Conservation (phyloP, 1,139 yeast genomes). For the Groenewaldozyma auringiensis region DNA sequence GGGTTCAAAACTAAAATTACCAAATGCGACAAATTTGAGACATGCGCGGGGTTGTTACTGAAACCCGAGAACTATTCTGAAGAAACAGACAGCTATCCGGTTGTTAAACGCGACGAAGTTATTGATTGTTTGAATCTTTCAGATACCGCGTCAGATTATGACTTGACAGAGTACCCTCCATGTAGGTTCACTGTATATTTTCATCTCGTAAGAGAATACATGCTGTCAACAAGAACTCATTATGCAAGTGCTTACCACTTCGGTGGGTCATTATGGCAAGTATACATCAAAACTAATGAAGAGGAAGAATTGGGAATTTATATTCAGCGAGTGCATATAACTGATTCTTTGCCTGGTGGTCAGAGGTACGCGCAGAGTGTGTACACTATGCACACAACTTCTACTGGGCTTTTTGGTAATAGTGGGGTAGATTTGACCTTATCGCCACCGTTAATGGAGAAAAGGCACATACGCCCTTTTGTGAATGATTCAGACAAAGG, state of each 20-base stretch:
- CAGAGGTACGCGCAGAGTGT: too few species aligned
- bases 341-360: too few species aligned
- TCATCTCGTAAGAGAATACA: slow-evolving; percentile 37
- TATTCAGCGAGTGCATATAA: slow-evolving; percentile 40
- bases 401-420: not conserved
- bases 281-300: slow-evolving; percentile 42
- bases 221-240: too few species aligned
- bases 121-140: slow-evolving; percentile 8
- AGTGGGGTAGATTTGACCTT: not conserved
- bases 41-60: slow-evolving; percentile 13
- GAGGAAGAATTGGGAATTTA: slow-evolving; percentile 45
- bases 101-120: slow-evolving; percentile 19
- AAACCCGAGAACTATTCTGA: slow-evolving; percentile 9
- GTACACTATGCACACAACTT: not conserved
- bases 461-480: not conserved
- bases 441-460: not conserved
- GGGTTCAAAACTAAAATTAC: slow-evolving; percentile 31
- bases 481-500: not conserved
- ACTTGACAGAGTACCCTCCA: slow-evolving; percentile 41
- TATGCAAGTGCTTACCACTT: slow-evolving; percentile 48
- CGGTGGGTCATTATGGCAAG: slow-evolving; percentile 52
- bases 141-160: not conserved
- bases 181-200: slow-evolving; percentile 47
- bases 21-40: slow-evolving; percentile 16
- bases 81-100: slow-evolving; percentile 17